phyloP scores from a whole-genome alignment of 2,329 filamentous ascomycete species.

The Aspergillus puulaauensis region DNA sequence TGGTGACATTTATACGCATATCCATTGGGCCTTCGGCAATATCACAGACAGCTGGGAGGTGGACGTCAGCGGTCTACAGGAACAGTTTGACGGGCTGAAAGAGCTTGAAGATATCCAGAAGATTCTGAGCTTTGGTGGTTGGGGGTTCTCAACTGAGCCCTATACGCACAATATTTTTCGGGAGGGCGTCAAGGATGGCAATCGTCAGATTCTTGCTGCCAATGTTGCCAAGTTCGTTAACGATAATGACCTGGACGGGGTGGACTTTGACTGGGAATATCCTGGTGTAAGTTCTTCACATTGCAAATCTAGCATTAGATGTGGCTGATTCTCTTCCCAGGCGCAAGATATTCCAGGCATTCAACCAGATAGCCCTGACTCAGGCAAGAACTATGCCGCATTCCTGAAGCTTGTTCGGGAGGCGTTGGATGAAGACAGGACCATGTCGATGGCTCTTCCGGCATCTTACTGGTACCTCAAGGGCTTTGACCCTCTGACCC shows the following conservation, averaged over 20 bases:
- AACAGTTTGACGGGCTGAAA: neutral
- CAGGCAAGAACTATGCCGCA: constrained; percentile 34
- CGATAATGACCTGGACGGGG: constrained; percentile 13
- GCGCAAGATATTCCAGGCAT: constrained; percentile 36
- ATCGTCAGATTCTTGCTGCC: constrained; percentile 12
- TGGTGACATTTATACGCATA: constrained; percentile 26
- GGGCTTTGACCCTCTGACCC: constrained; percentile 25
- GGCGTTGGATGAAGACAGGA: constrained; percentile 16
- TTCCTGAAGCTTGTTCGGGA: constrained; percentile 27
- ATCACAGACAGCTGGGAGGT: constrained; percentile 31
- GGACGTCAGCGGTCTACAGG: neutral
- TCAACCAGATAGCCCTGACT: constrained; percentile 24
- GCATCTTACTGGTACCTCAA: constrained; percentile 36
- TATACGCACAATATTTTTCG: constrained; percentile 40
- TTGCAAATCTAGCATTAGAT: too few species aligned
- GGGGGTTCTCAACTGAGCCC: constrained; percentile 41
- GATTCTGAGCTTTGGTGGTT: constrained; percentile 47
- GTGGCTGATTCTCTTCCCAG: neutral
- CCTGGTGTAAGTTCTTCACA: constrained; percentile 14
- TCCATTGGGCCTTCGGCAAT: constrained; percentile 41
- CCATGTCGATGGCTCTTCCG: constrained; percentile 26
- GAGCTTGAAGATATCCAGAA: neutral
- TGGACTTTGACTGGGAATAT: constrained; percentile 15
- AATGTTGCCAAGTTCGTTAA: constrained; percentile 30
- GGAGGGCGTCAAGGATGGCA: constrained; percentile 24